Percentiles rank a stretch among this genome's conserved stretches.
Evolutionary conservation across 495 filamentous ascomycete genomes (phyloP).

Genomic region (Pyrenula aspistea): DNA sequence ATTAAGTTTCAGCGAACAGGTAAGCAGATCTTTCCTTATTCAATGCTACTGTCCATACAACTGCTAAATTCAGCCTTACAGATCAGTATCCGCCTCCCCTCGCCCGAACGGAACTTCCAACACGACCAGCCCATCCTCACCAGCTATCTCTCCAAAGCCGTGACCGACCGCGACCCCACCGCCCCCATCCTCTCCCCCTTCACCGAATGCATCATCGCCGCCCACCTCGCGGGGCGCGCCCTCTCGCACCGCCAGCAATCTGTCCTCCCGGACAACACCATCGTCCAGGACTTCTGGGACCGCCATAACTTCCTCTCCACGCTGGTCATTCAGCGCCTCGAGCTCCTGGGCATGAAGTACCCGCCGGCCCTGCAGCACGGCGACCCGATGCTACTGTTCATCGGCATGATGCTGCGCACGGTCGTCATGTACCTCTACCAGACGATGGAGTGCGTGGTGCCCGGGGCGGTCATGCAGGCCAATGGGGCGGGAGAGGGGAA

Average conservation of each 20-base stretch:
- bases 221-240: conserved; percentile 33
- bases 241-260: conserved; percentile 30
- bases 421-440: conserved; percentile 28
- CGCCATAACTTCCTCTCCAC: conserved; percentile 37
- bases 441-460: conserved; percentile 12
- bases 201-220: conserved; percentile 32
- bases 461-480: not conserved
- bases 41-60: conserved; percentile 11
- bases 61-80: not conserved
- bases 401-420: conserved; percentile 30
- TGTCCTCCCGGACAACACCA: conserved; percentile 6
- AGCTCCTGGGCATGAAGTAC: conserved; percentile 18
- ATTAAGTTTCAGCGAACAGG: conserved; percentile 30
- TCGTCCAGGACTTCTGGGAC: conserved; percentile 1
- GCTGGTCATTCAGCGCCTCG: conserved; percentile 24
- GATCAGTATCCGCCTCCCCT: conserved; percentile 29
- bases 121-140: conserved; percentile 28
- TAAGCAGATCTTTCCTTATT: conserved; percentile 1
- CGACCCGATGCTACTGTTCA: conserved; percentile 33
- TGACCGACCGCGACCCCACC: conserved; percentile 20
- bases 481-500: not conserved
- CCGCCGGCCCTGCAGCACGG: conserved; percentile 20
- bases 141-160: conserved; percentile 30
- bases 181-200: conserved; percentile 29
- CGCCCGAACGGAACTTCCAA: conserved; percentile 38